A percentile compares a stretch with the other conserved stretches of the same genome.
Evolutionary conservation across 2,329 filamentous ascomycete genomes (phyloP).

Genomic region (Leptographium procerum): DNA sequence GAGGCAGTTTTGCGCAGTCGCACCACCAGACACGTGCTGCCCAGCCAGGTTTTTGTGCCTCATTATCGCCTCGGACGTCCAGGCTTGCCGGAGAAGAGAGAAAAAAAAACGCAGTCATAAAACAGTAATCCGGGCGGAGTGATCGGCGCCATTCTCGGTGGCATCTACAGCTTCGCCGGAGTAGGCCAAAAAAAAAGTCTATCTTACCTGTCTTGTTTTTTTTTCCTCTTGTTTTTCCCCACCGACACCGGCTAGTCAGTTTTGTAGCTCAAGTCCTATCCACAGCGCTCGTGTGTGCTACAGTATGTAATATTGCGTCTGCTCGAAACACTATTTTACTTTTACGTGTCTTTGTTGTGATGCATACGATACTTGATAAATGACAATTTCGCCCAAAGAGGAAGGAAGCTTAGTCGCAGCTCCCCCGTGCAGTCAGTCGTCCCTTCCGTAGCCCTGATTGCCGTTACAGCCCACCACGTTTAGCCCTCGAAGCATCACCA

Average conservation of each 20-base stretch:
- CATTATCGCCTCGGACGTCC: background rate
- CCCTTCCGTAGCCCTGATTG: no score
- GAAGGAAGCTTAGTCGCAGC: background rate
- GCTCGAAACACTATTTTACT: no score
- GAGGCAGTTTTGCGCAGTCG: background rate
- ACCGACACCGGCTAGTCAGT: background rate
- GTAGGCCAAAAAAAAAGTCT: background rate
- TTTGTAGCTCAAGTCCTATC: background rate
- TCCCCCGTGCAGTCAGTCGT: background rate
- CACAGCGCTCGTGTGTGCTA: no score
- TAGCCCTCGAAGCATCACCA: no score
- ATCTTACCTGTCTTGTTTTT: background rate
- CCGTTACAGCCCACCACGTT: no score
- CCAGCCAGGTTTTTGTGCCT: background rate
- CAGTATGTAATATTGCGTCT: no score
- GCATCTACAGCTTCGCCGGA: background rate
- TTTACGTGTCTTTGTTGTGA: background rate
- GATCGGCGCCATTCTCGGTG: background rate
- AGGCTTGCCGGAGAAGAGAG: background rate
- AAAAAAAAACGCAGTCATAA: background rate
- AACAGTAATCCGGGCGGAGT: background rate
- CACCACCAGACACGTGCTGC: background rate
- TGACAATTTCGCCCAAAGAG: constrained; percentile 1
- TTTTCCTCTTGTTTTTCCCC: background rate
- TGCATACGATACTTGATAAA: no score